A percentile compares a stretch with the other conserved stretches of the same genome.
phyloP scores from a whole-genome alignment of 169 alveolate species.

The Plasmodium cynomolgi region DNA sequence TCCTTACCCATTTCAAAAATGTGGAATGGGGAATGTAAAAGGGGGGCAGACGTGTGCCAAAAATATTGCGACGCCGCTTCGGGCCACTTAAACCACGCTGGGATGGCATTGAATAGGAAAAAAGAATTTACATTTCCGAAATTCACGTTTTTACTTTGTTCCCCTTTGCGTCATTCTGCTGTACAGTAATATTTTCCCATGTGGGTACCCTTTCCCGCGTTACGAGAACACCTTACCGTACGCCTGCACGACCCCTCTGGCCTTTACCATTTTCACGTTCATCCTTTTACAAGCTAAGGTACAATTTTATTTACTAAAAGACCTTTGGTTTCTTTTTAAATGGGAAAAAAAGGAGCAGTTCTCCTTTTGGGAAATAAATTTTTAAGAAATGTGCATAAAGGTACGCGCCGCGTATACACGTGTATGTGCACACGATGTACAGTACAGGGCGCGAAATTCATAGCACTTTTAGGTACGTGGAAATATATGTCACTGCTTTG shows the following conservation, averaged over 20 bases:
- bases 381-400: constrained; percentile 3
- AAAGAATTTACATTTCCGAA: neutral
- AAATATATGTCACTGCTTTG: constrained; percentile 4
- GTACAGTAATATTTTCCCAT: neutral
- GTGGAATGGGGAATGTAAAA: neutral
- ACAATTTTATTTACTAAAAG: constrained; percentile 5
- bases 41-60: neutral
- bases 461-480: neutral
- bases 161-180: neutral
- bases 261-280: neutral
- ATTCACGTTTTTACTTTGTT: neutral
- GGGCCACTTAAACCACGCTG: neutral
- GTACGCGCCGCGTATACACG: neutral
- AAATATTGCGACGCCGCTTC: neutral
- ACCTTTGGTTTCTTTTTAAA: constrained; percentile 9
- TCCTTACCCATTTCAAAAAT: neutral
- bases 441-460: neutral
- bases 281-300: neutral
- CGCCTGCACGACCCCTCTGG: neutral
- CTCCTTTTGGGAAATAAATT: neutral
- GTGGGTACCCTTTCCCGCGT: neutral
- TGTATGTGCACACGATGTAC: neutral
- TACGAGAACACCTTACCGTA: neutral
- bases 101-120: neutral
- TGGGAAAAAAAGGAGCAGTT: neutral